Evolutionary conservation across 2,329 filamentous ascomycete species (phyloP), one percentile per base, ranked within the genome.

Genomic region (Botrytis tulipae): DNA sequence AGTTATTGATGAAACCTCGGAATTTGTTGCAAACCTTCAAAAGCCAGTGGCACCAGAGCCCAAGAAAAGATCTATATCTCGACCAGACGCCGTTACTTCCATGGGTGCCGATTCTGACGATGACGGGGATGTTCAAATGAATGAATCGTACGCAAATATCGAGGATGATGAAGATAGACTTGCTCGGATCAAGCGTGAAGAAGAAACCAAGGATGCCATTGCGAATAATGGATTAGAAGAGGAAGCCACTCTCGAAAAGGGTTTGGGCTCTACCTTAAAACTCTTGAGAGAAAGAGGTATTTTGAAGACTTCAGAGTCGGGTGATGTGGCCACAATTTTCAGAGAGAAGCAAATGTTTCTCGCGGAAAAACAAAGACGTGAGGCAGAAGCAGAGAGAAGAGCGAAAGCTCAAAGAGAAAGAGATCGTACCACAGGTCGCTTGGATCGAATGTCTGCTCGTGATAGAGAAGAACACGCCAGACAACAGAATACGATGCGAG

Each of bases 1-100:
- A 2, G 88, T 98, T n/a, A 95, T 99, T 73, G 95, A 98, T 75
- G 96, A 98, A 80, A 97, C 95, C 0, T 94, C 94, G 0, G 95
- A 97, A 79, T 99, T 99, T 78, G 92, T 99, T 44, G 92, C 94
- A 40, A 94, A 94, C 72, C 83, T 99, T 72, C 92, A 91, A 80
- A 92, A 91, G 74, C 89, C 91, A 22, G 87, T 84, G 3, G 82
- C 86, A 18, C 84, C 87, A 80, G 84, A 92, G 82, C 79, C 87
- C 82, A 83, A 80, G 73, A 66, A 76, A 75, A 80, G 78, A 72
- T 80, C 82, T 74, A 80, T 78, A 35, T 81, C 81, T 12, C 81
- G 81, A 44, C 80, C 81, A 16, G 81, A 84, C 57, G 82, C 81
- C 6, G 81, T 83, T 40, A 86, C 85, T 9, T 78, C 84, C 46